Base-by-base conservation (phyloP, 2,329 filamentous ascomycete species). In the Calcarisporium arbuscula region DNA sequence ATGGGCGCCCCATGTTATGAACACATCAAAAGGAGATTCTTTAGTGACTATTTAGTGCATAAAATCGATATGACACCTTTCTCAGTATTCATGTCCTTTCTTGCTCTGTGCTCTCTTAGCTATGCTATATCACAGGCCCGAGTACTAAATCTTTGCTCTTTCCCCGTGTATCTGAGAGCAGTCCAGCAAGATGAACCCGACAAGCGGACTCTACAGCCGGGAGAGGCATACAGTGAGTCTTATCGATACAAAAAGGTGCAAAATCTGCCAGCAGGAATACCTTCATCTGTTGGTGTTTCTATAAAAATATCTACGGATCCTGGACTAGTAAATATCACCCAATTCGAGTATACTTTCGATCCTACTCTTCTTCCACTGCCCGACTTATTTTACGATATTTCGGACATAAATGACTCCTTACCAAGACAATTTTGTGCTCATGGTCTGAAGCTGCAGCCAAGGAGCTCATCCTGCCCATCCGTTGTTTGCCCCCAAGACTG, bases 381-480 rank as follows among this genome's bases (percentile, higher is more conserved):
- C 9, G 27, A 28, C 27, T 15, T 28, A 28, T 28, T 28, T 28
- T 28, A 28, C 14, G 14, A 28, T 15, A 15, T 28, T 28, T 28
- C 14, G 8, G 27, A 8, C 17, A 28, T 28, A 8, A 28, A 28
- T 28, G 14, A 28, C 14, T 8, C 17, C 8, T 16, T 8, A 14
- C 8, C 9, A 15, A 28, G 27, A 16, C 14, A 28, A 28, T 28
- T 28, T 15, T 28, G 27, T 16, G 9, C n/a, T 9, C 17, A 28
- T 28, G 27, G 27, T 12, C 17, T 14, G n/a, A 15, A 28, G 27
- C 27, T 28, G 9, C 14, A 28, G 9, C n/a, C 14, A 8, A 28
- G 12, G 8, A 14, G 12, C 14, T 9, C 8, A 8, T 14, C 9
- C 14, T 28, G 27, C 17, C 9, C n/a, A 8, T 15, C 27, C 8